Conservation (phyloP, 768 basidiomycete genomes). For the Lactarius psammicola region DNA sequence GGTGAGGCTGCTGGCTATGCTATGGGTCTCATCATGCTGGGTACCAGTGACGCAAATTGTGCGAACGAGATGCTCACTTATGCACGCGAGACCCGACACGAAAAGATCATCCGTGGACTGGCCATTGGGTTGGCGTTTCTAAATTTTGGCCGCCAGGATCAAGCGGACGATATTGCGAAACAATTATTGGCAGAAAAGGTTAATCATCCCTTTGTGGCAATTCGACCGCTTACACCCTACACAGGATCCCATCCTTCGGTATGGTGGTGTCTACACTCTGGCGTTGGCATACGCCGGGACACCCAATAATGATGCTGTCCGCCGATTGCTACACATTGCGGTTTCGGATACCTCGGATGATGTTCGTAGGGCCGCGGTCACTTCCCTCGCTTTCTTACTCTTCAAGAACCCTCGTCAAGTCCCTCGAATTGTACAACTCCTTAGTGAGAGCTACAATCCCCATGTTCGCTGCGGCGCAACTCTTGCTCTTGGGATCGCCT, state of each 20-base stretch:
- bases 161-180: slow-evolving; percentile 83
- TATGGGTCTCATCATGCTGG: slow-evolving; percentile 98
- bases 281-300: slow-evolving; percentile 97
- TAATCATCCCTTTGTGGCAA: slow-evolving; percentile 14
- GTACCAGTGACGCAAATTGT: slow-evolving; percentile 76
- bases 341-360: slow-evolving; percentile 99
- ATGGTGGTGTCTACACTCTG: slow-evolving; percentile 95
- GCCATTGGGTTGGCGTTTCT: slow-evolving; percentile 92
- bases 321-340: slow-evolving; percentile 89
- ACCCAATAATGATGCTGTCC: slow-evolving; percentile 89
- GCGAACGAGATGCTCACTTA: slow-evolving; percentile 96
- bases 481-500: slow-evolving; percentile 93
- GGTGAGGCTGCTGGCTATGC: slow-evolving; percentile 96
- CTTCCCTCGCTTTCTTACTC: slow-evolving; percentile 90
- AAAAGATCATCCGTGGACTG: slow-evolving; percentile 97
- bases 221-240: slow-evolving; percentile 16
- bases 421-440: slow-evolving; percentile 91
- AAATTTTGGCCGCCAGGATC: slow-evolving; percentile 89
- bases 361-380: slow-evolving; percentile 95
- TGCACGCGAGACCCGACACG: slow-evolving; percentile 96
- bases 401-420: slow-evolving; percentile 98
- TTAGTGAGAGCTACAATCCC: slow-evolving; percentile 98
- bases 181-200: slow-evolving; percentile 85
- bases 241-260: slow-evolving; percentile 94
- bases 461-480: slow-evolving; percentile 98